Evolutionary conservation across 192 early-diverging fungal genomes (phyloP), one percentile per base, ranked within the genome.

Genomic region (Podila clonocystis): DNA sequence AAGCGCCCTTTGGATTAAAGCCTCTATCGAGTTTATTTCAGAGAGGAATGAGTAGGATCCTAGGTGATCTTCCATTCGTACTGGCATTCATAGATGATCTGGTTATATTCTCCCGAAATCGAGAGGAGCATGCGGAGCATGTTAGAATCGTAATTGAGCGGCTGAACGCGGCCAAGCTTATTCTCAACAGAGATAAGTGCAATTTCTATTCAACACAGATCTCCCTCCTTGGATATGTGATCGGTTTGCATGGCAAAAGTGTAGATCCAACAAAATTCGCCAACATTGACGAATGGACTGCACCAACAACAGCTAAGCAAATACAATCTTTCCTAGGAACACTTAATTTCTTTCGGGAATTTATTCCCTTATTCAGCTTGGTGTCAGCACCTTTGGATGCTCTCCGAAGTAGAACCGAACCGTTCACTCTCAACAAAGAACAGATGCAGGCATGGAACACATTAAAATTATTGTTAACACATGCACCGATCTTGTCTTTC

Each of bases 1-100:
- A 63, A 13, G 62, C 59, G 22, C 70, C 73, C 9, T 75, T 83
- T 58, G 82, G 82, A 5, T 48, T 83, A 59, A 75, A 73, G 24
- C 66, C 80, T 1, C 30, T 82, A 15, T 66, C 71, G 13, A 58
- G 57, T 52, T 29, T 72, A 31, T 64, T 68, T 41, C 58, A 70
- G 58, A 15, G 66, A 33, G 70, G 71, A n/a, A 69, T 72, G 57
- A 22, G 48, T 9, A 17, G 60, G 9, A 59, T 82, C 11, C 62
- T 82, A 6, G 60, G 67, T 20, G 73, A 82, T 17, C 38, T 71
- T 8, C 48, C 67, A 20, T 82, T 65, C 60, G 68, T 75, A 1
- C 2, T 7, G 1, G 49, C 29, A 13, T 82, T 82, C 34, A 50
- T 82, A 59, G 62, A 82, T 62, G 55, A 75, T 65, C 59, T 71